Conservation (phyloP, 305 asterid genomes). For the Withania somnifera region DNA sequence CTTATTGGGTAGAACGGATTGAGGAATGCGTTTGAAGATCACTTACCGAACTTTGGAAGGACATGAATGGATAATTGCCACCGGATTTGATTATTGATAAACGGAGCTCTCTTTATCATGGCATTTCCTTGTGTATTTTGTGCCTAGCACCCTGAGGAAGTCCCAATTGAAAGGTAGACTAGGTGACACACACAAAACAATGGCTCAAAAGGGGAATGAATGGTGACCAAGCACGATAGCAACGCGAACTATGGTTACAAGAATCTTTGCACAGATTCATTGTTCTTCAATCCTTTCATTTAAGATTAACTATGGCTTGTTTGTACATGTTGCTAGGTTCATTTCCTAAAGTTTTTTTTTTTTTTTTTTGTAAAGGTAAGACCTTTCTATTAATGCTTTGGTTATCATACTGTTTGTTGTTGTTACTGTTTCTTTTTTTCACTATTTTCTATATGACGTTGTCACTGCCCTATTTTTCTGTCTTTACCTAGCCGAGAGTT, state of each 20-base stretch:
- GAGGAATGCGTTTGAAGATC: not conserved
- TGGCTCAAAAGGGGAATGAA: not conserved
- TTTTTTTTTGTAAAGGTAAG: not conserved
- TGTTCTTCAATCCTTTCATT: not conserved
- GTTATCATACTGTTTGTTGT: no score
- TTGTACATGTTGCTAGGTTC: not conserved
- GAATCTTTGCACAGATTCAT: not conserved
- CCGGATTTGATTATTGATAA: not conserved
- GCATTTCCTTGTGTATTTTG: not conserved
- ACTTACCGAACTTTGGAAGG: not conserved
- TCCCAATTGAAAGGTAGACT: not conserved
- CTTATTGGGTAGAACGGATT: no score
- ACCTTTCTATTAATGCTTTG: not conserved
- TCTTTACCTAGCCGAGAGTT: no score
- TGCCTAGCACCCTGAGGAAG: not conserved
- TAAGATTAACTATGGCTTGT: not conserved
- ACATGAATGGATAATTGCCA: not conserved
- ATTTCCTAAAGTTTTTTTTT: not conserved
- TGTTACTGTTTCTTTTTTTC: no score
- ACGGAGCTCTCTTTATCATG: not conserved
- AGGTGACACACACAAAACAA: not conserved
- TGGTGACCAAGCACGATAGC: not conserved
- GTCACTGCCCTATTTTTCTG: no score
- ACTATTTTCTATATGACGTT: no score
- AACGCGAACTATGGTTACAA: not conserved